Evolutionary conservation across 2,329 filamentous ascomycete species (phyloP).

Genomic region (Scedosporium dehoogii): DNA sequence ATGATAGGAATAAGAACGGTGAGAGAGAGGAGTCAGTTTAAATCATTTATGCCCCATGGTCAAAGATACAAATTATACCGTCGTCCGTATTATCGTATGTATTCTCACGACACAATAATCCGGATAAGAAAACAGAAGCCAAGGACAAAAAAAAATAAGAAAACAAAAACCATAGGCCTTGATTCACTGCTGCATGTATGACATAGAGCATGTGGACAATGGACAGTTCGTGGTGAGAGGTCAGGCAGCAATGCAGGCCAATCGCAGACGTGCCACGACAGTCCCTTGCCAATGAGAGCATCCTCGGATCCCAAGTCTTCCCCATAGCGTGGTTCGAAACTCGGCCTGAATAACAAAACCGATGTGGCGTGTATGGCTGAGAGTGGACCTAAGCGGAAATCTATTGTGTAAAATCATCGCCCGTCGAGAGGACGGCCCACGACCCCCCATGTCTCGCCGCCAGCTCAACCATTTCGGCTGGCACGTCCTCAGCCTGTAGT

Average conservation of each 20-base stretch:
- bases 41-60: background rate
- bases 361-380: background rate
- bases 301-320: background rate
- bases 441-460: background rate
- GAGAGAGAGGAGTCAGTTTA: background rate
- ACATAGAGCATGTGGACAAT: background rate
- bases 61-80: no score
- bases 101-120: no score
- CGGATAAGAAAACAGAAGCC: background rate
- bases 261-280: background rate
- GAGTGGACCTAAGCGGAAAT: background rate
- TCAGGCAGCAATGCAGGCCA: conserved; percentile 1
- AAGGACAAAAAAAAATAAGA: background rate
- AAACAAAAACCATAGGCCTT: background rate
- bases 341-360: background rate
- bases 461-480: background rate
- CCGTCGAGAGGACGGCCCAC: background rate
- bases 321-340: background rate
- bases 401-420: background rate
- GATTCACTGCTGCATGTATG: background rate
- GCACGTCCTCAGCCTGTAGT: background rate
- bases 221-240: background rate
- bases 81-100: no score
- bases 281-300: background rate
- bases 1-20: background rate